Evolutionary conservation across 805 yeast genomes (phyloP).

Genomic region (Teunomyces gatunensis): DNA sequence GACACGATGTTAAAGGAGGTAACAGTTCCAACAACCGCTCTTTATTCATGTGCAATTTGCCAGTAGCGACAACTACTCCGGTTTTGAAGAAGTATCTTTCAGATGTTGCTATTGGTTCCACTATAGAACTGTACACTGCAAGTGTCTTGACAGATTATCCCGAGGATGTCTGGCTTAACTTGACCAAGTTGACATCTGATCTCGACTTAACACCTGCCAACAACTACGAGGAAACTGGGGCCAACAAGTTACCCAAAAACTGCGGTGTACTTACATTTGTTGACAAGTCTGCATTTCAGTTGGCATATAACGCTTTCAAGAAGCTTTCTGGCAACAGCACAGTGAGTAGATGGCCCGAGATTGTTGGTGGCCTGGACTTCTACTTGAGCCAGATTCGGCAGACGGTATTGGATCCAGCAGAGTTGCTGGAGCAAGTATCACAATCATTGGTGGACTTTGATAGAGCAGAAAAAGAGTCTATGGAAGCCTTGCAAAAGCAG

Average conservation of each 20-base stretch:
- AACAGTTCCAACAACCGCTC: conserved; percentile 35
- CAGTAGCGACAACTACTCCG: conserved; percentile 55
- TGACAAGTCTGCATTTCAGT: conserved; percentile 62
- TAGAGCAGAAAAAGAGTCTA: conserved; percentile 61
- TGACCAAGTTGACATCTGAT: conserved; percentile 60
- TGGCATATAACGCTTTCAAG: conserved; percentile 64
- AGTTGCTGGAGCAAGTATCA: conserved; percentile 55
- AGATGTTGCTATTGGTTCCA: conserved; percentile 60
- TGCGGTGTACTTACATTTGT: conserved; percentile 73
- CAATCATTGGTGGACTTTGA: conserved; percentile 66
- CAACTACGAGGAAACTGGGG: conserved; percentile 21
- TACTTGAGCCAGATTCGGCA: conserved; percentile 37
- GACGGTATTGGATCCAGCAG: conserved; percentile 46
- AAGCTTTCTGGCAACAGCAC: conserved; percentile 35
- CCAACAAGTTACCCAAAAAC: conserved; percentile 61
- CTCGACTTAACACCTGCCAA: conserved; percentile 29
- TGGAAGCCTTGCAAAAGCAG: conserved; percentile 53
- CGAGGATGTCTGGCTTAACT: conserved; percentile 46
- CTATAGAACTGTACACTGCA: conserved; percentile 47
- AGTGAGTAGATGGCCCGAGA: conserved; percentile 41
- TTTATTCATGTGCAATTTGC: conserved; percentile 76
- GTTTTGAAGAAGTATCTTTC: conserved; percentile 57
- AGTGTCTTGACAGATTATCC: conserved; percentile 39
- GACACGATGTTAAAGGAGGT: conserved; percentile 51
- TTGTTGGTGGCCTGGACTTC: conserved; percentile 27